These are phyloP conservation scores for Kazachstania taianensis DNA, from an alignment of 805 yeast species.

Conservation along the genomic window DNA sequence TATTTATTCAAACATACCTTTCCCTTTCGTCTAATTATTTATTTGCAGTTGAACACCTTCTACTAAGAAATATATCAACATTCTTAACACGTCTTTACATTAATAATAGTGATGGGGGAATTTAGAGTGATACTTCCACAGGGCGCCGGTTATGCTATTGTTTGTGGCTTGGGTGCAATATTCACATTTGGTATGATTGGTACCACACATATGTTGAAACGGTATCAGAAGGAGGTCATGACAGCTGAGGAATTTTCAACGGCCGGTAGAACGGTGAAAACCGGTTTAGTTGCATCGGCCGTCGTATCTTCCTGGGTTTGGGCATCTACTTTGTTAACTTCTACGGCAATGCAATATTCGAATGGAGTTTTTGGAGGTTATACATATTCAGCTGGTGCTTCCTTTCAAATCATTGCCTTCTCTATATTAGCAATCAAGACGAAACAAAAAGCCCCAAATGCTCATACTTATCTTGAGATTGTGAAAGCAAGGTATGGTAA, in stretches of 20 bases:
- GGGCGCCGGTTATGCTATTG: conserved; percentile 81
- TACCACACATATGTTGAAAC: conserved; percentile 56
- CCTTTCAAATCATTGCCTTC: conserved; percentile 77
- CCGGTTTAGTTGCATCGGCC: conserved; percentile 79
- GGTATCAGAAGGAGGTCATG: conserved; percentile 78
- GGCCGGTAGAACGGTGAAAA: conserved; percentile 81
- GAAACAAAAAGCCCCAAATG: conserved; percentile 81
- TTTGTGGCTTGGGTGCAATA: conserved; percentile 77
- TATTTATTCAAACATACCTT: too few relatives aligned
- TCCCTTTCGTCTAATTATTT: too few relatives aligned
- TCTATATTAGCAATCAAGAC: conserved; percentile 83
- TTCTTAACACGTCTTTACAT: too few relatives aligned
- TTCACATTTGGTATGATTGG: conserved; percentile 73
- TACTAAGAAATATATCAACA: too few relatives aligned
- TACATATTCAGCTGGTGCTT: conserved; percentile 86
- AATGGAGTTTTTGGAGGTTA: conserved; percentile 75
- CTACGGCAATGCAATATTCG: conserved; percentile 68
- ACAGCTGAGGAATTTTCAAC: conserved; percentile 92
- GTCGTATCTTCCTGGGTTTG: conserved; percentile 93
- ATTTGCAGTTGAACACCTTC: too few relatives aligned
- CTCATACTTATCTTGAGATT: conserved; percentile 85
- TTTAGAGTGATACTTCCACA: conserved; percentile 42
- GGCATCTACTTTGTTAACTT: conserved; percentile 71
- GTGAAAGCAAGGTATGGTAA: conserved; percentile 72
- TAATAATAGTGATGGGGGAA: too few relatives aligned